Conservation (phyloP, 2,329 filamentous ascomycete species). For the Trichoderma simmonsii region DNA sequence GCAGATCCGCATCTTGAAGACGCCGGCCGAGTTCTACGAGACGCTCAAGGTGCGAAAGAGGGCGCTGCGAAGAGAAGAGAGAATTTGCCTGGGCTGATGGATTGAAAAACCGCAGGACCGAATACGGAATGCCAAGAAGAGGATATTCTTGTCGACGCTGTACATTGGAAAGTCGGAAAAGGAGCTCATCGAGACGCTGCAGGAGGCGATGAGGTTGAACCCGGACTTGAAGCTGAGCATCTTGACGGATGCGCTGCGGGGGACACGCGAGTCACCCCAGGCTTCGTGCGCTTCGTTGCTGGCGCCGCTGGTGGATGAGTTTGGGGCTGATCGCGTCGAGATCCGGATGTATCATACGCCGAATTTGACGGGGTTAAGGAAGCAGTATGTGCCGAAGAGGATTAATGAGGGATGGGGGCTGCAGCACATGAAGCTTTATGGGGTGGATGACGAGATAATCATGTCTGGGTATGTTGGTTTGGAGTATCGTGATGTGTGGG, state of each 20-base stretch:
- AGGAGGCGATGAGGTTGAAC: conserved; percentile 69
- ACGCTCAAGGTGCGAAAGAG: conserved; percentile 69
- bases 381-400: conserved; percentile 77
- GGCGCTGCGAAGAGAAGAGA: neutral
- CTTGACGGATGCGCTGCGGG: conserved; percentile 84
- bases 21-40: conserved; percentile 86
- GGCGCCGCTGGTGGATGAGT: conserved; percentile 77
- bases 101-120: conserved; percentile 54
- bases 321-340: conserved; percentile 80
- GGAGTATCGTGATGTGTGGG: neutral
- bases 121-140: conserved; percentile 72
- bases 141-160: conserved; percentile 90
- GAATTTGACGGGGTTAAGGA: conserved; percentile 83
- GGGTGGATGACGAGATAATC: conserved; percentile 91
- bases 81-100: neutral
- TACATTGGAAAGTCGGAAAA: conserved; percentile 94
- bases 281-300: conserved; percentile 86
- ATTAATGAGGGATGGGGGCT: conserved; percentile 98
- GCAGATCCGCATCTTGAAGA: conserved; percentile 73
- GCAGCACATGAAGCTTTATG: conserved; percentile 99
- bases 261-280: conserved; percentile 83
- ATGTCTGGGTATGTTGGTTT: conserved; percentile 67
- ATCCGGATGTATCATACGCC: conserved; percentile 98
- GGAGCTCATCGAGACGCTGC: conserved; percentile 79
- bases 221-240: conserved; percentile 79